Evolutionary conservation across 2,329 filamentous ascomycete genomes (phyloP), one percentile per base, ranked within the genome.

Genomic region (Stylonectria norvegica): DNA sequence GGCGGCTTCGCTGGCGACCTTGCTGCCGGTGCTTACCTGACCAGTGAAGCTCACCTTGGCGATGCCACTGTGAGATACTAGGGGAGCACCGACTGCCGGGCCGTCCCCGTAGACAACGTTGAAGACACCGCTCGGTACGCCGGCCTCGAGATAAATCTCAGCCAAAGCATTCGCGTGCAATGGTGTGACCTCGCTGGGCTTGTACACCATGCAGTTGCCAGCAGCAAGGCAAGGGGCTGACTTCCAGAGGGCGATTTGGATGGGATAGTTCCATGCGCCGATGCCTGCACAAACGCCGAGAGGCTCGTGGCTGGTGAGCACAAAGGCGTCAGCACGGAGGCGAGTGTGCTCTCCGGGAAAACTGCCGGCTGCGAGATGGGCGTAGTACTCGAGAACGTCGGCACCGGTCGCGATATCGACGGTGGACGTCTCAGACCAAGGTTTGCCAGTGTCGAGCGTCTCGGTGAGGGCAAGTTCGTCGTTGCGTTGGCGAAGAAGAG

Each of bases 21-120:
- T 91, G 65, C 79, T 78, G 11, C 89, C 89, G 0, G 89, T 95
- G 43, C 79, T 76, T 18, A 94, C 88, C 61, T 94, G 88, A 14
- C 89, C 89, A 0, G 89, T 95, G 68, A 95, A 95, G 59, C 84
- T 89, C 55, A 95, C 87, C 68, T 95, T 95, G 45, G 85, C 83
- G 55, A 95, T 83, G 34, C 66, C 69, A 0, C 79, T 76, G 60
- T 94, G 87, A 4, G 78, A 68, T 2, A 86, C 87, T 27, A 94
- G 72, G 53, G 85, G 83, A 29, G 81, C 83, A 33, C 89, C 89
- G 5, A 89, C 84, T 28, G 49, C 51, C 8, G 85, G 81, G 15
- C 86, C 88, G 32, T 81, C 83, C 38, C 89, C 88, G 58, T 93
- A 86, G 33, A 94, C 76, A 23, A 94, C 84, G 53, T 91, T 94